Base-by-base conservation (phyloP, 306 rosid species). In the Gastrolobium villosum region DNA sequence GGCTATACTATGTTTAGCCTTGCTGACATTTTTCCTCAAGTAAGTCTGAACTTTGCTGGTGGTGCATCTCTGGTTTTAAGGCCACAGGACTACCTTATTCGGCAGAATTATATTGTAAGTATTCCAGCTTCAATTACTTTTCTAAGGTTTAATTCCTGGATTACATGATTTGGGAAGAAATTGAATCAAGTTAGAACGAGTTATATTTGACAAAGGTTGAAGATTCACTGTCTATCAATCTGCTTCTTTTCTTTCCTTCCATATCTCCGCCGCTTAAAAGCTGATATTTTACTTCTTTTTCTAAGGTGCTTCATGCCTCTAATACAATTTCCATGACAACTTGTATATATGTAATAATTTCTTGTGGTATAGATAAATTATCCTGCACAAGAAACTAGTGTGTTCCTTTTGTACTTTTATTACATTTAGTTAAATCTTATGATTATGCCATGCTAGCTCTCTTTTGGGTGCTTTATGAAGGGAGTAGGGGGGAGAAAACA, bases 41-140 rank as follows among this genome's bases (percentile, higher is more conserved):
- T 87, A 35, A 88, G 88, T 78, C 84, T 92, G 35, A 89, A 89
- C 81, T 92, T 92, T 49, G 97, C 91, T 9, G 93, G 90, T 2
- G 90, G 89, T 34, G 94, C 93, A 8, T 64, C 90, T 7, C 53
- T 92, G 91, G 72, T 77, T 84, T 57, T 89, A 66, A 82, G 87
- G 74, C 93, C 97, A 68, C 89, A 86, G 75, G 97, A 92, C 82
- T 89, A 92, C 80, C 91, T 92, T 59, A 41, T 89, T 55, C 86
- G 69, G 77, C 88, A 88, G 70, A 81, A 52, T 75, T 81, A 85
- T 36, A 77, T 77, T 72, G 94, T 92, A 78, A 86, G 97, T 79
- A 65, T 60, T 35, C 37, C 44, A 55, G 46, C 68, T 67, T 68
- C 35, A 43, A 5, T 30, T 14, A 39, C 20, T 6, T 36, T 77